phyloP scores from a whole-genome alignment of 192 early-diverging fungal species.

The Dissophora ornata region DNA sequence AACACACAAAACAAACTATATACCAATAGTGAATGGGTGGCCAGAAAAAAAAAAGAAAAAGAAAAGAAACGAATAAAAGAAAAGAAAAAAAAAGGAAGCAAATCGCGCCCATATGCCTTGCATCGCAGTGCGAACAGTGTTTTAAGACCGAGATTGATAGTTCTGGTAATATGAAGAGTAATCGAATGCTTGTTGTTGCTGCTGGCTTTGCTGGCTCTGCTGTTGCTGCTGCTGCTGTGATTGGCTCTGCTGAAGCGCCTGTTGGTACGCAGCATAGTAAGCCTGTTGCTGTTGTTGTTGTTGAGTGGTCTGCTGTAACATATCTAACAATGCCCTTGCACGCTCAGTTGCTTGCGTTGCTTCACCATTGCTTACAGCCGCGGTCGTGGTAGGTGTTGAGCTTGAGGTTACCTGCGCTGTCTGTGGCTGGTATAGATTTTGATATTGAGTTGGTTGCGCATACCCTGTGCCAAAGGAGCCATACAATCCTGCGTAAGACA shows the following conservation, averaged over 20 bases:
- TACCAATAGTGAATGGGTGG: too few species aligned
- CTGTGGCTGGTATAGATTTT: not conserved
- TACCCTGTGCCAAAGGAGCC: not conserved
- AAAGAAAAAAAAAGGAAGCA: too few species aligned
- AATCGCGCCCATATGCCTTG: too few species aligned
- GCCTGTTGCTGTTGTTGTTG: conserved; percentile 22
- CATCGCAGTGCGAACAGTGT: too few species aligned
- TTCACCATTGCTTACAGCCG: not conserved
- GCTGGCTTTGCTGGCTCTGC: conserved; percentile 8
- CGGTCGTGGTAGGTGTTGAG: conserved; percentile 1
- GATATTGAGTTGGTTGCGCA: not conserved
- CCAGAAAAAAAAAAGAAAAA: too few species aligned
- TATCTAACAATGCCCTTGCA: conserved; percentile 6
- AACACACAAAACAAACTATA: too few species aligned
- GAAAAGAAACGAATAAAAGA: too few species aligned
- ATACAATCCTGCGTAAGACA: not conserved
- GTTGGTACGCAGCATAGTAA: conserved; percentile 19
- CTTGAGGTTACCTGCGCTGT: not conserved
- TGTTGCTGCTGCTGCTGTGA: conserved; percentile 24
- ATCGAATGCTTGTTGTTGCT: conserved; percentile 7
- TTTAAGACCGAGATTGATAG: not conserved
- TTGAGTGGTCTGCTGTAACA: conserved; percentile 20
- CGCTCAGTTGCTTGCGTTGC: conserved; percentile 2
- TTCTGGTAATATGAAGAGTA: conserved; percentile 1
- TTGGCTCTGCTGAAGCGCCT: conserved; percentile 1